Evolutionary conservation across 2,329 filamentous ascomycete genomes (phyloP), one percentile per base, ranked within the genome.

Genomic region (Pyricularia sp.): DNA sequence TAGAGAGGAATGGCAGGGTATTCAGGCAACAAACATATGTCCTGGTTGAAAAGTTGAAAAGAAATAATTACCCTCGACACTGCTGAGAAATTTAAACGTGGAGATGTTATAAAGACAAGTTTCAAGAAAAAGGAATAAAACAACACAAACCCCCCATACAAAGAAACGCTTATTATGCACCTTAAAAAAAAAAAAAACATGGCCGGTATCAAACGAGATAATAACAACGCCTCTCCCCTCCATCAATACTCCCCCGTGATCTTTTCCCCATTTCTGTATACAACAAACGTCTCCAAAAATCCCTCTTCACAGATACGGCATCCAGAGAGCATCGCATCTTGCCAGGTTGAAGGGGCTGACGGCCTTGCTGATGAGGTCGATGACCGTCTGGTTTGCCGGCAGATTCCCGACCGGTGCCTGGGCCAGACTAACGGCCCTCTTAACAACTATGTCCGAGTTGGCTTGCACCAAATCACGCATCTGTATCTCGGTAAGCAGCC

Each of bases 311-410:
- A 97, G 79, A 79, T 96, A 99, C 28, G 91, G 88, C 93, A 97
- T 97, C 92, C 94, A 99, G 70, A 99, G 78, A 66, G 93, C 87
- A 80, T 99, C 94, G 72, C 90, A 93, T 76, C 90, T 85, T 60
- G 89, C 88, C 76, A 99, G 76, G 74, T 94, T 92, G 78, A 90
- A 87, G 1, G 94, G 94, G 76, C 96, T 96, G 19, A 96, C 93
- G 1, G 93, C 92, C 78, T 88, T 89, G n/a, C 90, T 90, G 67
- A 99, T 89, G 67, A 96, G 78, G 77, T 99, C 94, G 72, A 99
- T 93, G 33, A 96, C 91, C 55, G 93, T 97, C 81, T 99, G 94
- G 75, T 96, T 96, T 28, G 93, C 93, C 7, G 94, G 94, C 70
- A 99, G 78, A 72, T 92, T 93, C 68, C 89, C 88, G 35, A 86